A percentile compares a stretch with the other conserved stretches of the same genome.
These are phyloP conservation scores for Ustilago xerochloae DNA, from an alignment of 1,284 basidiomycete genomes.

Conservation along the genomic window DNA sequence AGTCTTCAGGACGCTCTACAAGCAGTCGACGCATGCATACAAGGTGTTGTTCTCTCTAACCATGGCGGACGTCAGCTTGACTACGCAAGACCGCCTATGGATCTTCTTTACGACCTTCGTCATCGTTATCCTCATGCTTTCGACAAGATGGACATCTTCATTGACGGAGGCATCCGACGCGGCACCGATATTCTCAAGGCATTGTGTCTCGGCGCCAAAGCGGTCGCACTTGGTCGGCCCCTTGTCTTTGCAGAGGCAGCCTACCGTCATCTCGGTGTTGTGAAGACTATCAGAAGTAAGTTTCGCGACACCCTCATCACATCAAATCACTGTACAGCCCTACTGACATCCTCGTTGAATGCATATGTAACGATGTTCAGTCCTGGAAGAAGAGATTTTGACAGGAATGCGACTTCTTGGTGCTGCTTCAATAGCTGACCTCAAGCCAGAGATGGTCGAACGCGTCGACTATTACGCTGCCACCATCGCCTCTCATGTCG, in stretches of 20 bases:
- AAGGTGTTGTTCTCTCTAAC: constrained; percentile 68
- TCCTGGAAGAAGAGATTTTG: constrained; percentile 13
- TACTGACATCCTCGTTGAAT: too few relatives aligned
- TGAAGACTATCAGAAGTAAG: constrained; percentile 72
- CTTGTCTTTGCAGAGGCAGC: constrained; percentile 91
- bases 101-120: constrained; percentile 16
- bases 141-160: constrained; percentile 73
- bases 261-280: constrained; percentile 83
- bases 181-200: constrained; percentile 83
- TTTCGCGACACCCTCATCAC: not conserved
- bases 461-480: constrained; percentile 13
- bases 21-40: constrained; percentile 70
- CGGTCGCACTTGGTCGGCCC: constrained; percentile 85
- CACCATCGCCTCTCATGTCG: constrained; percentile 4
- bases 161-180: constrained; percentile 85
- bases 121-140: constrained; percentile 66
- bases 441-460: constrained; percentile 11
- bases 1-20: constrained; percentile 78
- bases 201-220: constrained; percentile 85
- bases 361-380: too few relatives aligned
- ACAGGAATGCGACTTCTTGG: constrained; percentile 10
- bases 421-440: constrained; percentile 9
- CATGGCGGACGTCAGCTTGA: constrained; percentile 69
- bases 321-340: too few relatives aligned
- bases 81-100: constrained; percentile 28